Evolutionary conservation across 1,139 yeast genomes (phyloP).

Genomic region (Candida glucosophila): DNA sequence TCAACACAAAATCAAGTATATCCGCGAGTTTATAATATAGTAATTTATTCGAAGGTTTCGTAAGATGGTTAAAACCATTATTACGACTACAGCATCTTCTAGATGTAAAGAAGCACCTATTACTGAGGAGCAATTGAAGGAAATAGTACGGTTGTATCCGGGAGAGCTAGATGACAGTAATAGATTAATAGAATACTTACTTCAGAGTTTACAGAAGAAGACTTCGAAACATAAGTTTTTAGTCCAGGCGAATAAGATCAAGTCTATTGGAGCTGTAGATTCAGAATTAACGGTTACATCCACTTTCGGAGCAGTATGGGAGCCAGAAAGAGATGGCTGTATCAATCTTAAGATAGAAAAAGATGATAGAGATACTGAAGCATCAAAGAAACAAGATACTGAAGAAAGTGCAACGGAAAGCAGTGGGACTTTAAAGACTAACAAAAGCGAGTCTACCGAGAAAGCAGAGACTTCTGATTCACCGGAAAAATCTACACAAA

Average conservation of each 20-base stretch:
- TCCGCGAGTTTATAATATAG: too few relatives aligned
- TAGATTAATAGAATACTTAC: constrained; percentile 9
- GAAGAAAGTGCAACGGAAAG: too few relatives aligned
- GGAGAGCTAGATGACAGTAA: constrained; percentile 4
- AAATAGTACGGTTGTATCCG: constrained; percentile 4
- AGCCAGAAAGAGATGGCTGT: constrained; percentile 29
- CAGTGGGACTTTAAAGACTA: too few relatives aligned
- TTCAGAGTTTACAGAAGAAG: constrained; percentile 15
- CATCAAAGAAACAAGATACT: too few relatives aligned
- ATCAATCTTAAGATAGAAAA: constrained; percentile 13
- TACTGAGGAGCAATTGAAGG: constrained; percentile 4
- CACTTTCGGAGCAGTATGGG: constrained; percentile 33
- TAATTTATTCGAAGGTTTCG: too few relatives aligned
- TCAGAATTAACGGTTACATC: constrained; percentile 14
- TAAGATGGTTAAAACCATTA: too few relatives aligned
- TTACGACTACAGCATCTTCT: too few relatives aligned
- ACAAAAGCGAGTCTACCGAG: too few relatives aligned
- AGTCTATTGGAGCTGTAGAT: constrained; percentile 7
- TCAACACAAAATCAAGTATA: too few relatives aligned
- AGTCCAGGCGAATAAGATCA: constrained; percentile 18
- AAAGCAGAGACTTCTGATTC: too few relatives aligned
- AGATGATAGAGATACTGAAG: background rate
- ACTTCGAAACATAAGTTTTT: constrained; percentile 33
- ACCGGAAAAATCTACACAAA: background rate
- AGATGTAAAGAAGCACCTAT: constrained; percentile 10